Evolutionary conservation across 441 rosid genomes (phyloP), one percentile per base, ranked within the genome.

Genomic region (Populus hybrid): DNA sequence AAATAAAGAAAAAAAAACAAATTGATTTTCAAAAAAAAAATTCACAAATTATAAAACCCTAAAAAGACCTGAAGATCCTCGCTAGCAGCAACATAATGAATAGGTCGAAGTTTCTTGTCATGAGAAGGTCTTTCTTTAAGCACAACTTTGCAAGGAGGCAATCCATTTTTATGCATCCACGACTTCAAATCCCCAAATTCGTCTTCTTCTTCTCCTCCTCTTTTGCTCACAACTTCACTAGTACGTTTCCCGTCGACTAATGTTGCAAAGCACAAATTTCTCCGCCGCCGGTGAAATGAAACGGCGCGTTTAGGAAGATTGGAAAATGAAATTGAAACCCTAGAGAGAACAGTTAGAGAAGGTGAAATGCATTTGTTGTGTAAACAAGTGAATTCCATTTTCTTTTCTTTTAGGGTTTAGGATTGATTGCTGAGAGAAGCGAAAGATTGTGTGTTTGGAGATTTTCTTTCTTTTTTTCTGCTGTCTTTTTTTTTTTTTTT

Each of bases 111-210:
- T 46, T 88, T 89, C 77, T 85, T 86, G 76, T 93, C 86, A 79
- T 85, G 90, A 1, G 97, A 89, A 32, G 95, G 90, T 83, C 85
- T 89, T 74, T 93, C 99, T 77, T 88, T 83, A 30, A 95, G 91
- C 66, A 89, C 73, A 73, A 93, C 93, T 80, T 91, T 93, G 79
- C 98, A 93, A 78, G 93, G 93, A 80, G 99, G 99, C 70, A 93
- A 81, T 23, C 99, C 99, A 8, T 91, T 93, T 81, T 87, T 86
- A 79, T 91, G 97, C 99, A 95, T 90, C 98, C 97, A 95, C 8
- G 83, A 74, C 87, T 92, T 95, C 88, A 95, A 87, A 85, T 92
- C 98, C 34, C 73, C 87, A 3, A 74, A 71, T 9, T 83, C 90
- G 79, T 85, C 90, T 24, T 81, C 91, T 66, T 67, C 85, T 84